Evolutionary conservation across 2,329 filamentous ascomycete genomes (phyloP).

Genomic region (Fusarium neocosmosporiellum): DNA sequence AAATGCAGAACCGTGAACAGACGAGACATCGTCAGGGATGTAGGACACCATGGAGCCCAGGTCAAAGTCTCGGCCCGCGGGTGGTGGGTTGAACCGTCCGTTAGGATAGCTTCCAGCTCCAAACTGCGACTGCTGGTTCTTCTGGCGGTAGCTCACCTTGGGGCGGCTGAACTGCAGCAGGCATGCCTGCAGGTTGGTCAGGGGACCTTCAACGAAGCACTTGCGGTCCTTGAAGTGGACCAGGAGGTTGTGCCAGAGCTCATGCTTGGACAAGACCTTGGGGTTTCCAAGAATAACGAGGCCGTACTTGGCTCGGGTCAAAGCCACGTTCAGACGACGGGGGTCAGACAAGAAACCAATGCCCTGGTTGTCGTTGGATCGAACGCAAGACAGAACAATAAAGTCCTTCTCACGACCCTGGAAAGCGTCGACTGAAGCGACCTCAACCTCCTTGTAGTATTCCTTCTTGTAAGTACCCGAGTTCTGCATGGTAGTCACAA

Average conservation of each 20-base stretch:
- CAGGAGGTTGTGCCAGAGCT: conserved; percentile 94
- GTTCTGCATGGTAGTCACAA: conserved; percentile 99
- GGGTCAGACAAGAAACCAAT: conserved; percentile 99
- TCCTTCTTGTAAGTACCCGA: conserved; percentile 98
- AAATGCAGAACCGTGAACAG: conserved; percentile 90
- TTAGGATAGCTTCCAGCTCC: conserved; percentile 50
- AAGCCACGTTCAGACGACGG: conserved; percentile 93
- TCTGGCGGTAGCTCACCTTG: conserved; percentile 91
- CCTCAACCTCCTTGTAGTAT: conserved; percentile 97
- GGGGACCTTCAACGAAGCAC: conserved; percentile 93
- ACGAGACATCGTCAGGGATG: conserved; percentile 96
- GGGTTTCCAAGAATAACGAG: conserved; percentile 97
- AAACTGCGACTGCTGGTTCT: conserved; percentile 81
- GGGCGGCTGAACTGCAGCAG: conserved; percentile 94
- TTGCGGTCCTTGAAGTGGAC: conserved; percentile 97
- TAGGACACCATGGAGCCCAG: conserved; percentile 92
- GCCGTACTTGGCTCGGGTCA: conserved; percentile 97
- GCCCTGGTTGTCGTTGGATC: conserved; percentile 98
- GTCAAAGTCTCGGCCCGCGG: conserved; percentile 70
- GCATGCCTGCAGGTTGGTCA: conserved; percentile 96
- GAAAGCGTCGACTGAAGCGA: conserved; percentile 98
- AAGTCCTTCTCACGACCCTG: conserved; percentile 99
- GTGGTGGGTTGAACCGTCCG: conserved; percentile 56
- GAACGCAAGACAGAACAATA: conserved; percentile 96
- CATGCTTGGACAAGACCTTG: conserved; percentile 97